phyloP scores from a whole-genome alignment of 2,329 filamentous ascomycete genomes.

The Aspergillus phoenicis region DNA sequence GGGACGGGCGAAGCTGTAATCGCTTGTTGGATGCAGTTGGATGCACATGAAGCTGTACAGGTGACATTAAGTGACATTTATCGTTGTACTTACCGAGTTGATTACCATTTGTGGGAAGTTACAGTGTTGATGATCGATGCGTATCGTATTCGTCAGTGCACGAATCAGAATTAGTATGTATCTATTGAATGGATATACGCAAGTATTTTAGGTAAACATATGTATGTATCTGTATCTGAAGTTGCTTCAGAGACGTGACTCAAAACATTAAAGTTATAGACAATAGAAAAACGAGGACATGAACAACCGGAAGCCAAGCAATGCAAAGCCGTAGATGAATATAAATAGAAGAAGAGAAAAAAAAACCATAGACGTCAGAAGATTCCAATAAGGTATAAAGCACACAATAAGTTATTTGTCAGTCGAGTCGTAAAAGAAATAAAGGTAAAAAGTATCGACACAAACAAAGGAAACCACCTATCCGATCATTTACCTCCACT shows the following conservation, averaged over 20 bases:
- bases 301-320: conserved; percentile 1
- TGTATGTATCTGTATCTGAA: background rate
- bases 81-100: background rate
- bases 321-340: conserved; percentile 3
- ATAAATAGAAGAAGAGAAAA: conserved; percentile 7
- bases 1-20: conserved; percentile 47
- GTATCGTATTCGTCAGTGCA: too few species aligned
- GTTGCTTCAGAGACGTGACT: background rate
- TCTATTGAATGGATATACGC: too few species aligned
- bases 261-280: conserved; percentile 16
- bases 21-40: too few species aligned
- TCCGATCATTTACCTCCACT: background rate
- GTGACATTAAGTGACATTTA: background rate
- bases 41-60: too few species aligned
- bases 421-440: conserved; percentile 2
- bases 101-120: too few species aligned
- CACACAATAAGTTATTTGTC: conserved; percentile 3
- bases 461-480: conserved; percentile 5
- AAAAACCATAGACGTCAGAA: conserved; percentile 2
- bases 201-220: too few species aligned
- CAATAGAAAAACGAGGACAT: conserved; percentile 8
- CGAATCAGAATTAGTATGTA: too few species aligned
- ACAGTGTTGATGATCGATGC: too few species aligned
- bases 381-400: background rate
- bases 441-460: background rate